Evolutionary conservation across 306 rosid species (phyloP), one percentile per base, ranked within the genome.

Genomic region (Acacia confusa): DNA sequence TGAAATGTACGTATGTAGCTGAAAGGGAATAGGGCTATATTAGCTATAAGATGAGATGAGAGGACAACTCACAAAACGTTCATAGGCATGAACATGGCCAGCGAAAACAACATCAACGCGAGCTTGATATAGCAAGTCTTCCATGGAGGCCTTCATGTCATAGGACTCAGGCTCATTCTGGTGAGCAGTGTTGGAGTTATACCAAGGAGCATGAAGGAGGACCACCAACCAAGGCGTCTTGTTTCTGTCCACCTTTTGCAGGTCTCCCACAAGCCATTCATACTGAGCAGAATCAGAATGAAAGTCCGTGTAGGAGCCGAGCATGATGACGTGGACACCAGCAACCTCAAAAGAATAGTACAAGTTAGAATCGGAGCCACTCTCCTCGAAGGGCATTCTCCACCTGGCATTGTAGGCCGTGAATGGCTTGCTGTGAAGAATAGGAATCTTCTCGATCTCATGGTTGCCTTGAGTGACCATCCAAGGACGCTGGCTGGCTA

Each of bases 391-490:
- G 0, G 98, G 96, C 99, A 93, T 95, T 13, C 63, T 80, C 99
- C 99, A 95, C 57, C 99, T 81, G 0, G 99, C 86, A 50, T 89
- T 95, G 84, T 84, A 95, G 27, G 99, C 94, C 0, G 96, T 93
- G 92, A 95, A 95, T 17, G 90, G 71, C 0, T 4, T 0, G 0
- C 4, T 0, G 80, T 92, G 94, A 50, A 90, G 0, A 2, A 85
- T 0, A 0, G 91, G 94, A 43, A 92, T 72, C 82, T 48, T 87
- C 86, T 95, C 98, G 2, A 89, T 6, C 61, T 93, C 99, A 30
- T 95, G 98, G 86, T 95, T 90, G 12, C 98, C 98, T 48, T 84
- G 84, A 0, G 99, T 95, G 5, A 95, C 97, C 99, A 95, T 93
- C 99, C 98, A 95, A 0, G 99, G 99, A 76, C 98, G 86, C 53